These are phyloP conservation scores for Botrytis medusae DNA, from an alignment of 2,329 filamentous ascomycete genomes.

Conservation along the genomic window DNA sequence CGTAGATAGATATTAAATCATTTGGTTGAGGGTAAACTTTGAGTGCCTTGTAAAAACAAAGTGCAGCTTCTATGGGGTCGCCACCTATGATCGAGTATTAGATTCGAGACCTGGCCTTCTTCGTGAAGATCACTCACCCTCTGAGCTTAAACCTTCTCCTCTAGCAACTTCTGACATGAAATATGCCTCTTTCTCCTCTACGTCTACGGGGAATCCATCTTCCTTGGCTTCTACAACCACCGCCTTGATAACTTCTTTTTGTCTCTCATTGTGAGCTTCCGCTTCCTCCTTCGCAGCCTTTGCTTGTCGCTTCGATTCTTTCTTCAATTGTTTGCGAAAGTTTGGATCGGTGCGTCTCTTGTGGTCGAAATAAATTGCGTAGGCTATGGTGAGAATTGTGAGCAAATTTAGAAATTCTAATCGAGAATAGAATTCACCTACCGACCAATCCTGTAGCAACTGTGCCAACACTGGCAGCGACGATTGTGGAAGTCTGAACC, in stretches of 20 bases:
- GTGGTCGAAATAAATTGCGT: constrained; percentile 69
- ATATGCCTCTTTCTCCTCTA: constrained; percentile 92
- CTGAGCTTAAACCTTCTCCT: constrained; percentile 79
- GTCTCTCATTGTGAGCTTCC: constrained; percentile 61
- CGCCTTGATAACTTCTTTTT: constrained; percentile 71
- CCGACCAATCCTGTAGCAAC: constrained; percentile 60
- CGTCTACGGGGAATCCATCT: constrained; percentile 85
- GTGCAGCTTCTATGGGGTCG: constrained; percentile 75
- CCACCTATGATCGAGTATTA: constrained; percentile 49
- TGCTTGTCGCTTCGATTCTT: constrained; percentile 71
- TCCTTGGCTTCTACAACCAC: constrained; percentile 80
- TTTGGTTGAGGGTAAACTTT: constrained; percentile 96
- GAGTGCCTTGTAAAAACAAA: constrained; percentile 96
- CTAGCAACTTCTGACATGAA: constrained; percentile 94
- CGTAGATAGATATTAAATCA: constrained; percentile 94
- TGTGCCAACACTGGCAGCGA: constrained; percentile 62
- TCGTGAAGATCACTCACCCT: constrained; percentile 59
- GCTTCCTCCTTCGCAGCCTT: constrained; percentile 72
- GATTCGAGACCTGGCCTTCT: not conserved
- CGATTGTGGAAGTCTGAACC: constrained; percentile 54
- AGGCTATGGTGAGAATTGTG: constrained; percentile 47
- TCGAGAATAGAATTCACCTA: constrained; percentile 40
- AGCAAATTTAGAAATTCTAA: constrained; percentile 22
- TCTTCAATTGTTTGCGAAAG: constrained; percentile 67
- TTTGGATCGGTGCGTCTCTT: constrained; percentile 62